phyloP scores from a whole-genome alignment of 2,329 filamentous ascomycete species.

The Lasiodiplodia gonubiensis region DNA sequence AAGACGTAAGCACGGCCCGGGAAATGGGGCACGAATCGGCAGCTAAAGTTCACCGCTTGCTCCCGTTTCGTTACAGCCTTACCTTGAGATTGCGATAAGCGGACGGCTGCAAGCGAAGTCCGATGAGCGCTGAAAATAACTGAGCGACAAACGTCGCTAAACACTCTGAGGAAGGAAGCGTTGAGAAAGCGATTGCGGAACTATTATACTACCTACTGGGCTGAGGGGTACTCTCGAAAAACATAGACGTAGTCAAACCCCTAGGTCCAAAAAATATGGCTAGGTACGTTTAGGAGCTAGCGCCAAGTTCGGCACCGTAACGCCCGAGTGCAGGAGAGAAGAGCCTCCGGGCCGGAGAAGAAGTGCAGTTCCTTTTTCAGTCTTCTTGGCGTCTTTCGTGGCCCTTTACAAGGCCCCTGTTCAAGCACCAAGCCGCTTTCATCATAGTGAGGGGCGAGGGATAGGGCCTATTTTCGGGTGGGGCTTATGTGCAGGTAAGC shows the following conservation, averaged over 20 bases:
- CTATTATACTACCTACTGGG: background rate
- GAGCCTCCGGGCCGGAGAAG: no score
- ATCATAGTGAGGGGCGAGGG: no score
- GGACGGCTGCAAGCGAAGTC: background rate
- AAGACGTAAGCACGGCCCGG: background rate
- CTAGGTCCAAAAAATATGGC: no score
- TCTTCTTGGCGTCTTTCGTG: no score
- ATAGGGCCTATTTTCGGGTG: no score
- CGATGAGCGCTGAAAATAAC: background rate
- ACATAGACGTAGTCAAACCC: background rate
- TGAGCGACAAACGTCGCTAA: background rate
- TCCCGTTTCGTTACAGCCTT: background rate
- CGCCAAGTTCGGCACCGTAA: no score
- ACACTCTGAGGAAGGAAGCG: background rate
- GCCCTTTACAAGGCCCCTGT: no score
- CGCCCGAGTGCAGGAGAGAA: no score
- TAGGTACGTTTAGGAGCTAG: no score
- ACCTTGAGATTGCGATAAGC: background rate
- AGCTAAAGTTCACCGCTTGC: background rate
- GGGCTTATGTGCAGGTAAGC: no score
- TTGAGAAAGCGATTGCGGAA: background rate
- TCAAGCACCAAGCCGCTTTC: no score
- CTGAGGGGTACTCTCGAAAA: background rate
- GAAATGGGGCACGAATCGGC: background rate
- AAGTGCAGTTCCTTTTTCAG: no score